Percentiles rank a stretch among this genome's conserved stretches.
These are phyloP conservation scores for Puccinia horiana DNA, from an alignment of 1,284 basidiomycete species.

Conservation along the genomic window DNA sequence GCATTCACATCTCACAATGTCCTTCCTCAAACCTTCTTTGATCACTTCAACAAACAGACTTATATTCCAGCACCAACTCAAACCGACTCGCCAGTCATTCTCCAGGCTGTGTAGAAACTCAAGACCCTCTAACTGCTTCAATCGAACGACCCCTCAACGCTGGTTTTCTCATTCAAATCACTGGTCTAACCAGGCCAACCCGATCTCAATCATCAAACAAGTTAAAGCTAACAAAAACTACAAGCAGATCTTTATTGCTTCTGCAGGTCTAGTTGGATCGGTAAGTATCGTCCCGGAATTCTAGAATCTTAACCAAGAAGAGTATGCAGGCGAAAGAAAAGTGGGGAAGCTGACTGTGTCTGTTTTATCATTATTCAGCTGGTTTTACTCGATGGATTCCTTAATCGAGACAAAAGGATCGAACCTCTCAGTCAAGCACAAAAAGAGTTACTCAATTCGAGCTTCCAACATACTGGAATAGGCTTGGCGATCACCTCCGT, in stretches of 20 bases:
- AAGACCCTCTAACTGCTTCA: not conserved
- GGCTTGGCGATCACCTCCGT: conserved; percentile 32
- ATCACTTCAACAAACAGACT: not conserved
- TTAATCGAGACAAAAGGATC: conserved; percentile 29
- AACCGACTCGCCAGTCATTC: not conserved
- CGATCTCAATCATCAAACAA: not conserved
- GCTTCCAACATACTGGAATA: conserved; percentile 43
- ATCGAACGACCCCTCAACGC: not conserved
- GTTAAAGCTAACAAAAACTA: not conserved
- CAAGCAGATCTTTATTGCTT: conserved; percentile 8
- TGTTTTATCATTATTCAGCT: not conserved
- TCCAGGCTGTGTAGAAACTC: not conserved
- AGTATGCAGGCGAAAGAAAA: not conserved
- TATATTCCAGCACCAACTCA: not conserved
- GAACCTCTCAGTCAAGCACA: conserved; percentile 25
- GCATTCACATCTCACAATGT: not conserved
- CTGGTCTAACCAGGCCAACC: not conserved
- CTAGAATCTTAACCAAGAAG: not conserved
- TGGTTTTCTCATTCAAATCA: not conserved
- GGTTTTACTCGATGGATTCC: conserved; percentile 41
- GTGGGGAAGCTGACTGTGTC: not conserved
- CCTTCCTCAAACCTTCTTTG: not conserved
- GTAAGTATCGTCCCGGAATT: not conserved
- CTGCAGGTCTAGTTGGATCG: conserved; percentile 19
- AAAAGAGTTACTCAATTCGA: conserved; percentile 27